Conservation (phyloP, 225 moss, liverwort and hornwort genomes). For the Ulota crispa region DNA sequence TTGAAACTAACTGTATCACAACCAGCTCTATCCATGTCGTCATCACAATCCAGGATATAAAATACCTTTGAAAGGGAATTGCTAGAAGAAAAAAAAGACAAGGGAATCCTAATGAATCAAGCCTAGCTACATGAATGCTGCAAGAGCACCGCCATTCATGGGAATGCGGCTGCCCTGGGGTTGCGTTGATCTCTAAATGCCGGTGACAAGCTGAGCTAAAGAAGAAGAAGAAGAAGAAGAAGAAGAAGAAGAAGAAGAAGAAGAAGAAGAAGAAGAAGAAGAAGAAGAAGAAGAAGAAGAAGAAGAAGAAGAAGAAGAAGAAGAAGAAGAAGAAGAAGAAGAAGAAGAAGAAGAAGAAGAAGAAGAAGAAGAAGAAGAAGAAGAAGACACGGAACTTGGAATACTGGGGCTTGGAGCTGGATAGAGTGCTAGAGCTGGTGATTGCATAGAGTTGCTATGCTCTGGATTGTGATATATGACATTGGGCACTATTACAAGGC, state of each 20-base stretch:
- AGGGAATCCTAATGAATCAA: neutral
- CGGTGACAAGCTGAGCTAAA: neutral
- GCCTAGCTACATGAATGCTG: slow-evolving; percentile 4
- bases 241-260: neutral
- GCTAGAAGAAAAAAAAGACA: neutral
- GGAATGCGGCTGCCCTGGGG: neutral
- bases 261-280: neutral
- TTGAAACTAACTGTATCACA: neutral
- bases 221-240: neutral
- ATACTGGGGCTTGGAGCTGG: neutral
- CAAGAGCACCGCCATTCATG: neutral
- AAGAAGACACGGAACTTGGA: neutral
- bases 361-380: neutral
- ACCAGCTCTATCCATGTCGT: neutral
- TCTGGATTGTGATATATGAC: neutral
- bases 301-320: neutral
- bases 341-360: neutral
- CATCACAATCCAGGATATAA: neutral
- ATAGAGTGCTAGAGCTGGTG: neutral
- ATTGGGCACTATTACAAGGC: slow-evolving; percentile 34
- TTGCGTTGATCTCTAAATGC: neutral
- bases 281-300: neutral
- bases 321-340: neutral
- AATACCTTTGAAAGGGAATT: neutral
- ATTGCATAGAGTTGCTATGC: neutral